Evolutionary conservation across 495 filamentous ascomycete genomes (phyloP), one percentile per base, ranked within the genome.

Genomic region (Xylaria bambusicola): DNA sequence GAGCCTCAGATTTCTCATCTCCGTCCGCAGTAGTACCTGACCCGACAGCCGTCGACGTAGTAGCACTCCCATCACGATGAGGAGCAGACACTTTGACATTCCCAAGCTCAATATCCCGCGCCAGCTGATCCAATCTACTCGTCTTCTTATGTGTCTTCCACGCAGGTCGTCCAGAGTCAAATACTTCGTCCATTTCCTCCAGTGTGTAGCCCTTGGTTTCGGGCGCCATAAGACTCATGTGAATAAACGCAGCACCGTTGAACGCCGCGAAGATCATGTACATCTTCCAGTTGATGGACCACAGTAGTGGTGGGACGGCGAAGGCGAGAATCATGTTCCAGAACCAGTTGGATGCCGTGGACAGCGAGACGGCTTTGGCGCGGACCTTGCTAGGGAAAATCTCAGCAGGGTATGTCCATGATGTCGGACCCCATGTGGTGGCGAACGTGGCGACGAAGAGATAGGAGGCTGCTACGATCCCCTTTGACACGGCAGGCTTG

Each of bases 361-460:
- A 82, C 13, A 85, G 73, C 0, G 79, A 78, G 73, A 90, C 89
- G 2, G 86, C 87, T 64, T 85, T 80, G 6, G 83, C 82, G 4
- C 89, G 84, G n/a, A 90, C 78, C 66, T 88, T 86, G 6, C 88
- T 75, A 0, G 90, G 90, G 71, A 86, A 90, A 24, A 87, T 88
- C 69, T 94, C 90, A 3, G 90, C 89, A 0, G 85, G 86, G 69
- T 95, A 93, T 3, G 88, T 92, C 73, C 91, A 93, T 0, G 89
- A 87, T 0, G 91, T 89, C 0, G 90, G 88, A 0, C 90, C 89
- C 71, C 88, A 87, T 13, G 91, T 91, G 0, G 88, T 88, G 0
- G 86, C 88, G 67, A 92, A 94, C 21, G 88, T 82, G 6, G 87
- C 81, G 7, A 85, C 88, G 69, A 90, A 93, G 13, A 93, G 76